Conservation (phyloP, 2,329 filamentous ascomycete genomes). For the Aschersonia sp. region DNA sequence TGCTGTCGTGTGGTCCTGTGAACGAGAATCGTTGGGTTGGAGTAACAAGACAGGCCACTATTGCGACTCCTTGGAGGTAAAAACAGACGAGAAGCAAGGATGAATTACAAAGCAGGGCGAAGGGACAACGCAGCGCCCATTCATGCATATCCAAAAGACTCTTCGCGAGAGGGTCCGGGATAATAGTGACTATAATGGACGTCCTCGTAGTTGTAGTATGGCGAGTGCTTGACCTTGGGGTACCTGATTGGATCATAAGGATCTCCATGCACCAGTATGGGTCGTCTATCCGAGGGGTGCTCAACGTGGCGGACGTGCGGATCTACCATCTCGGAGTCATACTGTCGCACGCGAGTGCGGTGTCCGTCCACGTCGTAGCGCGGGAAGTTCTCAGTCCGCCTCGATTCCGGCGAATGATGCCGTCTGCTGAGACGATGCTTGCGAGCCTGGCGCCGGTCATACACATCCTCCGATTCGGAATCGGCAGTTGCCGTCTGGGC, state of each 20-base stretch:
- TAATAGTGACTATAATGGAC: constrained; percentile 18
- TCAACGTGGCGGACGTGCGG: constrained; percentile 11
- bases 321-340: constrained; percentile 1
- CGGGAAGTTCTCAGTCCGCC: constrained; percentile 9
- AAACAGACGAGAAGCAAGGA: not conserved
- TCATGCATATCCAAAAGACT: constrained; percentile 3
- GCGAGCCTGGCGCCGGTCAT: constrained; percentile 15
- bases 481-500: constrained; percentile 18
- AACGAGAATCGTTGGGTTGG: too few species aligned
- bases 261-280: too few species aligned
- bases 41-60: too few species aligned
- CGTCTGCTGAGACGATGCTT: constrained; percentile 22
- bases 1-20: too few species aligned
- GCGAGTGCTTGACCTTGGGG: constrained; percentile 20
- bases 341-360: constrained; percentile 11
- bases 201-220: constrained; percentile 14
- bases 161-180: constrained; percentile 11
- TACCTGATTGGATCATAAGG: constrained; percentile 5
- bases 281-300: constrained; percentile 7
- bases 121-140: not conserved
- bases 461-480: constrained; percentile 19
- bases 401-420: constrained; percentile 17
- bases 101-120: not conserved
- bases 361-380: constrained; percentile 16
- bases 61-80: too few species aligned